Evolutionary conservation across 768 basidiomycete genomes (phyloP).

Genomic region (Ramaria sp.): DNA sequence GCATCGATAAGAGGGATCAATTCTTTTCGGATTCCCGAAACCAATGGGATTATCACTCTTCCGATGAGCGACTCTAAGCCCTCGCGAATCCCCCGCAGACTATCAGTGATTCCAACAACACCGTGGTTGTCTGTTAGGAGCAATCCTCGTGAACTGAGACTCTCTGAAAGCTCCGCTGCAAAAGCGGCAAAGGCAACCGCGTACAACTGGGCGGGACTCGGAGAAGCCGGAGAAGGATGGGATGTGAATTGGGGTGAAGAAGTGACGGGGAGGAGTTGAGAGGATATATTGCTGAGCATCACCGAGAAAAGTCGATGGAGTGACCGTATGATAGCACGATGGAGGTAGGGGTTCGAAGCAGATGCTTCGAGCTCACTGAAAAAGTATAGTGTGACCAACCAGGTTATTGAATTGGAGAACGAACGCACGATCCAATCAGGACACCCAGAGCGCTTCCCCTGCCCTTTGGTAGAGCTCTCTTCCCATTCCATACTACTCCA

Average conservation of each 20-base stretch:
- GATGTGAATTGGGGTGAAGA: slow-evolving; percentile 52
- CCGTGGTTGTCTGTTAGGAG: slow-evolving; percentile 43
- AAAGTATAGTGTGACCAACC: slow-evolving; percentile 12
- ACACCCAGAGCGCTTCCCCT: slow-evolving; percentile 57
- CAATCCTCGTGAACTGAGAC: slow-evolving; percentile 54
- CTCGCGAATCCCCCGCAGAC: slow-evolving; percentile 57
- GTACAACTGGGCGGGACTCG: slow-evolving; percentile 60
- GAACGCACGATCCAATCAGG: slow-evolving; percentile 59
- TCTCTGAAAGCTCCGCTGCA: slow-evolving; percentile 61
- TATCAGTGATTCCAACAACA: slow-evolving; percentile 42
- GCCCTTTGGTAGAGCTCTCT: slow-evolving; percentile 62
- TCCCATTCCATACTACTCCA: slow-evolving; percentile 40
- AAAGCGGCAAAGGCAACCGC: slow-evolving; percentile 59
- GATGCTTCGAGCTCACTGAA: slow-evolving; percentile 59
- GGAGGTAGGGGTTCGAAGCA: slow-evolving; percentile 50
- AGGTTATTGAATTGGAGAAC: slow-evolving; percentile 1
- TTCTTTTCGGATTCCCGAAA: slow-evolving; percentile 49
- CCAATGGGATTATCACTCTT: slow-evolving; percentile 54
- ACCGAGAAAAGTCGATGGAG: slow-evolving; percentile 73
- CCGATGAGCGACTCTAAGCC: slow-evolving; percentile 57
- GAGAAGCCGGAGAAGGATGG: slow-evolving; percentile 38
- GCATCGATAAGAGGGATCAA: slow-evolving; percentile 51
- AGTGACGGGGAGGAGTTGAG: slow-evolving; percentile 53
- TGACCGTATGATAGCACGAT: slow-evolving; percentile 58
- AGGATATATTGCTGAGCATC: slow-evolving; percentile 56